Evolutionary conservation across 441 rosid species (phyloP), one percentile per base, ranked within the genome.

Genomic region (Adansonia grandidieri): DNA sequence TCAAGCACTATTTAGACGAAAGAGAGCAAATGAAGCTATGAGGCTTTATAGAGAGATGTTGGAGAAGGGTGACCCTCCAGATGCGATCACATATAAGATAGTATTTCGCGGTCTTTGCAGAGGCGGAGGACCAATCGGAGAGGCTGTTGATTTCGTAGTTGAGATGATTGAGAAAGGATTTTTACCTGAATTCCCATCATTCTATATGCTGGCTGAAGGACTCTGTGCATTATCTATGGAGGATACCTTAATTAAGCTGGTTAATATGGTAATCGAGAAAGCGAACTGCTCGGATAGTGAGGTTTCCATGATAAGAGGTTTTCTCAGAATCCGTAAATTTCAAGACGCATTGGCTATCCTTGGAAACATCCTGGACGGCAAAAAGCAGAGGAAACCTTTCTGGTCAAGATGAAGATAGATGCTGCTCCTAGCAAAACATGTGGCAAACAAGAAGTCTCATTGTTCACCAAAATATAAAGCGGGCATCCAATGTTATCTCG

Each of bases 141-240:
- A 96, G 84, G 97, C 98, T 60, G 98, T 93, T 77, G 94, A 92
- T 86, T 92, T 96, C 51, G 75, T 85, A 77, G 82, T 90, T 53
- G 95, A 96, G 92, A 88, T 92, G 97, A 79, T 80, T 15, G 91
- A 87, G 81, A 89, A 82, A 73, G 98, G 99, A 75, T 85, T 81
- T 83, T 57, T 92, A 78, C 98, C 97, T 0, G 97, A 96, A 85
- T 92, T 90, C 77, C 84, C 94, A 0, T 90, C 97, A 1, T 89
- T 93, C 84, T 89, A 86, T 78, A 86, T 86, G 96, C 89, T 96
- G 79, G 95, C 98, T 14, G 98, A 93, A 85, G 99, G 99, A 71
- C 94, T 96, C 9, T 81, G 82, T 57, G 69, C 94, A 76, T 85
- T 96, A 75, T 80, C 92, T 15, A 92, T 86, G 97, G 97, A 89